A percentile compares a stretch with the other conserved stretches of the same genome.
Evolutionary conservation across 305 asterid species (phyloP).

Genomic region (Rubia peregrina): DNA sequence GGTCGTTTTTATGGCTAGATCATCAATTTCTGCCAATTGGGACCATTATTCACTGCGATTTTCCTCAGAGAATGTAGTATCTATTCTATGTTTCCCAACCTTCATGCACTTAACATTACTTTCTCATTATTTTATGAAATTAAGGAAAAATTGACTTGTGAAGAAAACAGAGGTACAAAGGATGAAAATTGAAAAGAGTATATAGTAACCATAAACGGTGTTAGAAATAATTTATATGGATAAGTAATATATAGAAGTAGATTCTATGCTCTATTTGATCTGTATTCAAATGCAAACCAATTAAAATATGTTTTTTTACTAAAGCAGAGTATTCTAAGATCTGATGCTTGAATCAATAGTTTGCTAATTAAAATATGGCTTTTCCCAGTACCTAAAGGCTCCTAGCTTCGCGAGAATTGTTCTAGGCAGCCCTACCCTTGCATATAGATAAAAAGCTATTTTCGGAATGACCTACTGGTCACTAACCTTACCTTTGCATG

Average conservation of each 20-base stretch:
- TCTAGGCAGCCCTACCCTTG: too few relatives aligned
- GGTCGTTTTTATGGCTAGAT: neutral
- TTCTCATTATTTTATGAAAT: neutral
- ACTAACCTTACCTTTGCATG: too few relatives aligned
- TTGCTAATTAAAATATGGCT: too few relatives aligned
- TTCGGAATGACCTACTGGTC: too few relatives aligned
- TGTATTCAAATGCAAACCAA: neutral
- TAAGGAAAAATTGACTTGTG: neutral
- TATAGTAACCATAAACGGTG: neutral
- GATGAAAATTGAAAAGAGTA: neutral
- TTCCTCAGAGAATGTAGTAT: neutral
- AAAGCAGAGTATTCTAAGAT: too few relatives aligned
- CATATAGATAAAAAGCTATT: too few relatives aligned
- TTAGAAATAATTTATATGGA: neutral
- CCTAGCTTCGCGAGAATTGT: too few relatives aligned
- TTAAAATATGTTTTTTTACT: too few relatives aligned
- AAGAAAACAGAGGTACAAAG: neutral
- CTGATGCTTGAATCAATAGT: too few relatives aligned
- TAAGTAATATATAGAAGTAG: neutral
- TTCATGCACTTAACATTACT: neutral
- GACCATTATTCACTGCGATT: neutral
- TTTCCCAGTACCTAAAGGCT: too few relatives aligned
- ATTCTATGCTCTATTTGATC: neutral
- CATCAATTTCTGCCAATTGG: neutral
- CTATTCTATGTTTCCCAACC: neutral